Evolutionary conservation across 192 early-diverging fungal genomes (phyloP), one percentile per base, ranked within the genome.

Genomic region (Gryganskiella cystojenkinii): DNA sequence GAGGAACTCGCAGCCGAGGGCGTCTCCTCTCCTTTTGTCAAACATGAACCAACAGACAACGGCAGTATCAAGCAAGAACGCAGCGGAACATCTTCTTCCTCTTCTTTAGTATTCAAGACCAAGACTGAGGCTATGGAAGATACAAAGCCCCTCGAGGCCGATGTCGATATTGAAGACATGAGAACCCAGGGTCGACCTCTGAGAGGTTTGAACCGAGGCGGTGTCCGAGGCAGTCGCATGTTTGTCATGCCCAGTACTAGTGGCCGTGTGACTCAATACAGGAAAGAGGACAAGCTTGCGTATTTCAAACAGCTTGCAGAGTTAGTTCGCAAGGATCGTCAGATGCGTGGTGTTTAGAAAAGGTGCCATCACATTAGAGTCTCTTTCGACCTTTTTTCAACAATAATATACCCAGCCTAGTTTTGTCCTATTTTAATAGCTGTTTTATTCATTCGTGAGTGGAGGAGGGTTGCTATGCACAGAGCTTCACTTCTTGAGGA

Each of bases 241-340:
- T 90, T 88, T 64, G 88, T 83, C 59, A 88, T 92, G 86, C 91
- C 91, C 19, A 91, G 90, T 19, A 92, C 91, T 0, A 92, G 91
- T 71, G 92, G 91, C 27, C 64, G 89, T 11, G 89, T 91, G 20
- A 73, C 85, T 2, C 80, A 88, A 9, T 93, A 91, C 73, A 81
- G 82, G 54, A 89, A 82, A 60, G 45, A 81, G 10, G 90, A 89
- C 11, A 93, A 93, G 72, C 67, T 89, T 17, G 73, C 74, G 62
- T 91, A 84, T 28, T 79, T 82, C 33, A 57, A 64, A 22, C 73
- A 79, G 28, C 45, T 82, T 35, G 73, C 70, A 22, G 70, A 67
- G 22, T 46, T 82, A 19, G 64, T 79, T 31, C 69, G 62, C 27
- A 35, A 46, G 20, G 78, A 80, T 51, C 68, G 74, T 3, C 60